Evolutionary conservation across 768 basidiomycete species (phyloP), one percentile per base, ranked within the genome.

Genomic region (Polyporus arcularius): DNA sequence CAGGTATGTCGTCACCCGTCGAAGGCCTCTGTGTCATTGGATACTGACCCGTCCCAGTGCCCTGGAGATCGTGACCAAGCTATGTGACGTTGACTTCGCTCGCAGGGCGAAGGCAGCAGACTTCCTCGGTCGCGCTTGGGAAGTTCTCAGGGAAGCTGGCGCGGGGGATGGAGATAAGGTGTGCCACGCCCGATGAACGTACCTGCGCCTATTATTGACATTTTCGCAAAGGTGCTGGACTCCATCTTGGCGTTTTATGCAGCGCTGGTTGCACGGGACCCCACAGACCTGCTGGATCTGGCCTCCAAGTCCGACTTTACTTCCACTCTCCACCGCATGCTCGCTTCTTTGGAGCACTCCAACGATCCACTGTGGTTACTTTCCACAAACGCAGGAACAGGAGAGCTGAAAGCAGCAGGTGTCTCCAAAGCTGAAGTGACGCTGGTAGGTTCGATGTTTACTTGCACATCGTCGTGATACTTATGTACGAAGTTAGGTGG

Each of bases 71-170:
- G 82, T 86, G 3, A 84, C 78, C 14, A 92, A 93, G 68, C 73
- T 94, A 11, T 89, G 87, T 57, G 87, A 90, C 62, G 55, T 73
- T 1, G 89, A 91, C 11, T 94, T 94, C 67, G 78, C 84, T n/a
- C 85, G 92, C 4, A 88, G 88, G 65, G 90, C 90, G 3, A 90
- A 87, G 65, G 85, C 87, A 0, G 84, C 90, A 0, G 91, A 93
- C 67, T 90, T 92, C 60, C 79, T 87, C 30, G 72, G 75, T 14
- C 82, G 80, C 41, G 85, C 88, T 2, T 94, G 90, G 89, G 84
- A 87, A 55, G 78, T 84, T 11, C 76, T 93, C 40, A 68, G 78
- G 45, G 76, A 74, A 8, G 84, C 86, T 2, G 86, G 85, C 3
- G 87, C 80, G 15, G 86, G 86, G 1, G 73, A 73, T 42, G 82